Evolutionary conservation across 225 moss, liverwort and hornwort species (phyloP).

Genomic region (Bryum argenteum): DNA sequence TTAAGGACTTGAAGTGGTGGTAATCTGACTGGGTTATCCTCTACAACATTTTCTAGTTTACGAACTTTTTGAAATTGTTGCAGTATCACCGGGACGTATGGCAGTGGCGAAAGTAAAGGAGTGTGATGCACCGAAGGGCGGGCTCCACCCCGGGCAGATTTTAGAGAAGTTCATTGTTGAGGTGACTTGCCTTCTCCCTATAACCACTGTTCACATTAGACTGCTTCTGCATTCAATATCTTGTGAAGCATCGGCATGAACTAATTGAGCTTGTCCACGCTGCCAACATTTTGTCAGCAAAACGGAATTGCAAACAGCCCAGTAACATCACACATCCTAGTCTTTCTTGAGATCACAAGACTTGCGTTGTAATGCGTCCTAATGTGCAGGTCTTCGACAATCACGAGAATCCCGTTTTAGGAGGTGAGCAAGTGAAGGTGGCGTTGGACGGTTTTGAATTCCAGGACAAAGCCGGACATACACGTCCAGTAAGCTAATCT

Average conservation of each 20-base stretch:
- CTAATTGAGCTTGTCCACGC: not conserved
- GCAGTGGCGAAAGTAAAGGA: conserved; percentile 32
- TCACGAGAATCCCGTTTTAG: conserved; percentile 31
- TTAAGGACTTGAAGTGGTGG: not conserved
- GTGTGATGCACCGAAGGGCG: conserved; percentile 21
- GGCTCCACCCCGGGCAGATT: conserved; percentile 40
- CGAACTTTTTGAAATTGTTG: not conserved
- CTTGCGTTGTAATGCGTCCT: not conserved
- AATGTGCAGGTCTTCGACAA: conserved; percentile 35
- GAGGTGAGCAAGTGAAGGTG: conserved; percentile 35
- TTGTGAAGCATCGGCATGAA: not conserved
- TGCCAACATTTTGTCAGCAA: too few relatives aligned
- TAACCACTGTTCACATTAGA: not conserved
- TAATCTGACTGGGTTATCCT: not conserved
- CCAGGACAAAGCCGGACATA: conserved; percentile 37
- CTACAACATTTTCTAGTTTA: not conserved
- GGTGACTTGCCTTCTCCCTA: conserved; percentile 19
- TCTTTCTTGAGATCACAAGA: not conserved
- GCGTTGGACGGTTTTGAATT: conserved; percentile 37
- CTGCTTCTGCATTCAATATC: not conserved
- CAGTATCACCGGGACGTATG: conserved; percentile 38
- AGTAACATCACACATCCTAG: not conserved
- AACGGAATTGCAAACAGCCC: not conserved
- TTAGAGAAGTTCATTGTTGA: conserved; percentile 40
- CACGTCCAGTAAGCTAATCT: conserved; percentile 25